Percentiles rank a stretch among this genome's conserved stretches.
These are phyloP conservation scores for Schizophyllum amplum DNA, from an alignment of 1,284 basidiomycete species.

Conservation along the genomic window DNA sequence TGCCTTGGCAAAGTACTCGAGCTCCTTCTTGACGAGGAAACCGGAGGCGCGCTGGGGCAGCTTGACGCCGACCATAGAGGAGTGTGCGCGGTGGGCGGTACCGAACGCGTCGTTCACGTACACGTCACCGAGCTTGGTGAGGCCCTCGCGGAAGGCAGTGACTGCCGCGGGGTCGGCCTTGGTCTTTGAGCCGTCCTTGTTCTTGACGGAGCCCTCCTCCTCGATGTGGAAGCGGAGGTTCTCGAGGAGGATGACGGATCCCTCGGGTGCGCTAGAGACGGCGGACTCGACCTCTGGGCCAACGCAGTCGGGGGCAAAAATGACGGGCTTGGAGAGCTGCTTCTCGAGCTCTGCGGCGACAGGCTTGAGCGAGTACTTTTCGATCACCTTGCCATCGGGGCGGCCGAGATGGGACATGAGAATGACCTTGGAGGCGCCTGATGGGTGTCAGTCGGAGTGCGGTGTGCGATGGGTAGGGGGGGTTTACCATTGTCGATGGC, in stretches of 20 bases:
- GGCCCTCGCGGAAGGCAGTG: conserved; percentile 75
- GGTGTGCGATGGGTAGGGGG: not conserved
- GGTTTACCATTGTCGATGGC: conserved; percentile 78
- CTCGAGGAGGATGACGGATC: conserved; percentile 90
- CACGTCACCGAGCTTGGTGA: conserved; percentile 92
- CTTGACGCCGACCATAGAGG: conserved; percentile 96
- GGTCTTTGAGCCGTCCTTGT: conserved; percentile 87
- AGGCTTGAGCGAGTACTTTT: conserved; percentile 90
- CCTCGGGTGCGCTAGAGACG: conserved; percentile 63
- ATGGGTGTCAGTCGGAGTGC: conserved; percentile 6
- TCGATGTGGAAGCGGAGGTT: conserved; percentile 98
- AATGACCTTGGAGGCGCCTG: conserved; percentile 80
- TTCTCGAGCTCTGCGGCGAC: conserved; percentile 72
- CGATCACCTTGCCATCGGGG: conserved; percentile 86
- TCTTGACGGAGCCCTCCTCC: conserved; percentile 93
- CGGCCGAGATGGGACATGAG: conserved; percentile 99
- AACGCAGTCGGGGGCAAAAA: conserved; percentile 83
- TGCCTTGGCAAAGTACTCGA: conserved; percentile 98
- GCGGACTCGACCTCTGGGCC: conserved; percentile 78
- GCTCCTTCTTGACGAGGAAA: conserved; percentile 98
- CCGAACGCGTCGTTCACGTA: conserved; percentile 99
- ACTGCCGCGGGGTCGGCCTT: conserved; percentile 87
- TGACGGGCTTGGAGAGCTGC: conserved; percentile 65
- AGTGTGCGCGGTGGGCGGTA: conserved; percentile 97
- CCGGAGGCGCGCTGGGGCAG: conserved; percentile 92